These are phyloP conservation scores for Betula pendula DNA, from an alignment of 306 rosid genomes.

Conservation along the genomic window DNA sequence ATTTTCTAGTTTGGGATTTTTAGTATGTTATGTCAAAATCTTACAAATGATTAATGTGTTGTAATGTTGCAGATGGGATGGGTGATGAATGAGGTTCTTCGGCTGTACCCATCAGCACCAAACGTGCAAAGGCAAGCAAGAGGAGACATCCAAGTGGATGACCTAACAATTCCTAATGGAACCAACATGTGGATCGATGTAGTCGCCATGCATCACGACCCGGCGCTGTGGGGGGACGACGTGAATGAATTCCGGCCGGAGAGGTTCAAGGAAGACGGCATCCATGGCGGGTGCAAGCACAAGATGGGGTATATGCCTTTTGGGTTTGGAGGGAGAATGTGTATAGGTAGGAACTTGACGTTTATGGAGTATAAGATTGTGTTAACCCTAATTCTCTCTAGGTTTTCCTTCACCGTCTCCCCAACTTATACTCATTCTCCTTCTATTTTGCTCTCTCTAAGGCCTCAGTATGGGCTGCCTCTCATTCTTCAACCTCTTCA, in stretches of 20 bases:
- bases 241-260: constrained; percentile 73
- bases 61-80: constrained; percentile 82
- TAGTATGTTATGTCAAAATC: neutral
- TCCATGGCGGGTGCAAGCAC: constrained; percentile 71
- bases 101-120: constrained; percentile 86
- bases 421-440: constrained; percentile 65
- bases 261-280: constrained; percentile 55
- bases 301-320: constrained; percentile 88
- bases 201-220: constrained; percentile 83
- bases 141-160: constrained; percentile 55
- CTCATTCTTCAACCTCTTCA: constrained; percentile 49
- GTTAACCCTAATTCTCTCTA: constrained; percentile 59
- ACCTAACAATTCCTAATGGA: constrained; percentile 62
- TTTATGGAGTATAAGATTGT: constrained; percentile 80
- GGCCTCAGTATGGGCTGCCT: constrained; percentile 68
- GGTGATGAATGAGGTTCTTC: constrained; percentile 79
- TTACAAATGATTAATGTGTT: too few species aligned
- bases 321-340: constrained; percentile 89
- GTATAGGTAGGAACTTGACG: constrained; percentile 77
- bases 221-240: constrained; percentile 62
- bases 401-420: constrained; percentile 61
- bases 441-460: constrained; percentile 57
- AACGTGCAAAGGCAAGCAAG: constrained; percentile 84
- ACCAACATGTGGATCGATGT: constrained; percentile 88
- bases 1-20: too few species aligned